These are phyloP conservation scores for Linum tenue DNA, from an alignment of 345 rosid species.

Conservation along the genomic window DNA sequence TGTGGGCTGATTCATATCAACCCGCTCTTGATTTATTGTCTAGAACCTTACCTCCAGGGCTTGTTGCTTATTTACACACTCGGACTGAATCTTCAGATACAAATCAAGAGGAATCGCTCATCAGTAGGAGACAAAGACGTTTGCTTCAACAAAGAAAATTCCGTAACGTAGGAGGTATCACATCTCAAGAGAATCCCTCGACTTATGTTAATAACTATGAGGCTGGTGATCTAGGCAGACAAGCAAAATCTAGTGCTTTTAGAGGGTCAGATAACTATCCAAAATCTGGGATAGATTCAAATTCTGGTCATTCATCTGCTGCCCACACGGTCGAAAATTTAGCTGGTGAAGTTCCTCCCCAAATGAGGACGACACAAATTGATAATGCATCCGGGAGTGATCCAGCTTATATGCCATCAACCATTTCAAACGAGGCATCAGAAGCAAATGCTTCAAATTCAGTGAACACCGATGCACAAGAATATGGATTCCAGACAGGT, in stretches of 20 bases:
- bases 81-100: conserved; percentile 56
- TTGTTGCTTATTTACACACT: conserved; percentile 96
- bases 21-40: conserved; percentile 84
- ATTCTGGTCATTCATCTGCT: conserved; percentile 36
- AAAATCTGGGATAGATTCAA: conserved; percentile 35
- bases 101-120: conserved; percentile 61
- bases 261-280: conserved; percentile 44
- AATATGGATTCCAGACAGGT: conserved; percentile 40
- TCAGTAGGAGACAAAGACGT: conserved; percentile 70
- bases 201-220: conserved; percentile 47
- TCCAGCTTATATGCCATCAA: conserved; percentile 32
- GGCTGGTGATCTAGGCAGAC: conserved; percentile 43
- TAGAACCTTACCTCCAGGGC: conserved; percentile 96
- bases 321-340: conserved; percentile 41
- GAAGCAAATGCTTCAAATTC: conserved; percentile 41
- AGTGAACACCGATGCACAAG: conserved; percentile 38
- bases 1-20: conserved; percentile 99
- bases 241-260: conserved; percentile 27
- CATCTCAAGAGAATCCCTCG: conserved; percentile 53
- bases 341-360: conserved; percentile 24
- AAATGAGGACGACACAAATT: conserved; percentile 41
- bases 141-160: conserved; percentile 87
- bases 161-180: conserved; percentile 43
- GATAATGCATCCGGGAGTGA: conserved; percentile 31
- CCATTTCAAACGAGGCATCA: conserved; percentile 31